phyloP scores from a whole-genome alignment of 768 basidiomycete species.

The Mycena rosella region DNA sequence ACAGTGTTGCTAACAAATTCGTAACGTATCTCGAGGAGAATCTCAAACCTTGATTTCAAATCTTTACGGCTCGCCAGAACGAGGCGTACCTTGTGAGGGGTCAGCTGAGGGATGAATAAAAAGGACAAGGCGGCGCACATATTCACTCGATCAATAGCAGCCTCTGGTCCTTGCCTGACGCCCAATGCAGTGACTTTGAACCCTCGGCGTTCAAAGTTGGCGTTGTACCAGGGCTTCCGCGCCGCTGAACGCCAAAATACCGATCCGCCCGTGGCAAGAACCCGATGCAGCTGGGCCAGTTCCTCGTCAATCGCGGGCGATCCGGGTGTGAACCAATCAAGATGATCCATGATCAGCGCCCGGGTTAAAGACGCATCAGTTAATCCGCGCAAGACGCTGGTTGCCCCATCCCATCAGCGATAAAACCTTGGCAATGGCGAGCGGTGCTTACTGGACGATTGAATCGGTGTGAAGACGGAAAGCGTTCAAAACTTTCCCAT shows the following conservation, averaged over 20 bases:
- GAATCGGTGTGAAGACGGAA: conserved; percentile 82
- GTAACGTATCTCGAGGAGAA: conserved; percentile 79
- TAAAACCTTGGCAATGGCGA: background rate
- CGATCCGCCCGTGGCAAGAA: conserved; percentile 68
- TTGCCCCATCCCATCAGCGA: conserved; percentile 1
- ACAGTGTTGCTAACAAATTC: conserved; percentile 78
- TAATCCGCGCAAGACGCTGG: conserved; percentile 51
- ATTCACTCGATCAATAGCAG: conserved; percentile 76
- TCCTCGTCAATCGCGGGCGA: conserved; percentile 64
- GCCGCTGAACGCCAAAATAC: conserved; percentile 78
- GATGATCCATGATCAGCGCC: conserved; percentile 79
- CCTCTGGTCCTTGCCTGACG: conserved; percentile 60
- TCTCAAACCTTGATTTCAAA: conserved; percentile 56
- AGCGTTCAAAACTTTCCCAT: conserved; percentile 58
- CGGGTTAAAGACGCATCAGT: conserved; percentile 64
- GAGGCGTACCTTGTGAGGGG: conserved; percentile 49
- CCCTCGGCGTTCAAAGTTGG: conserved; percentile 63
- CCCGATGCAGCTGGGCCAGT: conserved; percentile 66
- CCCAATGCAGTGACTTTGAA: conserved; percentile 67
- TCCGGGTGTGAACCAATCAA: conserved; percentile 70
- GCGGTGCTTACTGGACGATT: conserved; percentile 67
- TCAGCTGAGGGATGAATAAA: conserved; percentile 7
- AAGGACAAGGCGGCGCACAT: conserved; percentile 58
- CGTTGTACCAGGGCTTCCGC: conserved; percentile 75
- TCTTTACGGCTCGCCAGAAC: conserved; percentile 49